A percentile compares a stretch with the other conserved stretches of the same genome.
These are phyloP conservation scores for Kurtzmaniella quercitrusa DNA, from an alignment of 1,139 yeast genomes.

Conservation along the genomic window DNA sequence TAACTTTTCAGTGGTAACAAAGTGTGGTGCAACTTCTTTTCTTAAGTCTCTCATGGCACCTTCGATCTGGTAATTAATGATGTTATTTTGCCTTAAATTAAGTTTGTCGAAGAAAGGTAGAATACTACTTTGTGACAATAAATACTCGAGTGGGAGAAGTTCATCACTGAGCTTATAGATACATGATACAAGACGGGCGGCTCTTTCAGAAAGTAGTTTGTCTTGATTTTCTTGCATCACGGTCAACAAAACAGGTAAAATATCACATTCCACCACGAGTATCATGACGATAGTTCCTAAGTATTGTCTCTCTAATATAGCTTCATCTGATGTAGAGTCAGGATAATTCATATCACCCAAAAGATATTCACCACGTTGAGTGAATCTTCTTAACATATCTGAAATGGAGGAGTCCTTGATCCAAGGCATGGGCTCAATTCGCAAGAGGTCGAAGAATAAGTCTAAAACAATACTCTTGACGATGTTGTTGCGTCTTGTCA, in stretches of 20 bases:
- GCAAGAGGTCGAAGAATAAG: constrained; percentile 62
- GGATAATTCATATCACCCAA: constrained; percentile 5
- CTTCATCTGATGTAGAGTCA: constrained; percentile 8
- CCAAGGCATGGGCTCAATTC: constrained; percentile 63
- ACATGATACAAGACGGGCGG: constrained; percentile 61
- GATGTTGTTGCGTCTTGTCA: constrained; percentile 52
- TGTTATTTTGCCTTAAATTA: constrained; percentile 6
- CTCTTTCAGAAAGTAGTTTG: constrained; percentile 50
- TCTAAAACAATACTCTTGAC: constrained; percentile 68
- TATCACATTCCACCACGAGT: constrained; percentile 49
- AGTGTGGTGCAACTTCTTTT: not conserved
- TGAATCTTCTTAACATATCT: constrained; percentile 19
- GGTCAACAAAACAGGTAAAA: constrained; percentile 46
- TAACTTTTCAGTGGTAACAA: not conserved
- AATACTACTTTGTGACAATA: constrained; percentile 12
- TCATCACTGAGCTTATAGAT: constrained; percentile 52
- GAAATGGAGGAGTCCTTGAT: constrained; percentile 34
- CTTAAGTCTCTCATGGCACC: constrained; percentile 4
- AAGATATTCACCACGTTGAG: constrained; percentile 1
- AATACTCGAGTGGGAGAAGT: constrained; percentile 44
- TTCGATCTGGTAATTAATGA: constrained; percentile 11
- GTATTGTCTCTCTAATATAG: constrained; percentile 45
- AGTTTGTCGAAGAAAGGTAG: constrained; percentile 11
- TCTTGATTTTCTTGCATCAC: constrained; percentile 47
- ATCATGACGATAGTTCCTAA: constrained; percentile 55